A percentile compares a stretch with the other conserved stretches of the same genome.
phyloP scores from a whole-genome alignment of 2,329 filamentous ascomycete species.

The Colletotrichum neosansevieriae region DNA sequence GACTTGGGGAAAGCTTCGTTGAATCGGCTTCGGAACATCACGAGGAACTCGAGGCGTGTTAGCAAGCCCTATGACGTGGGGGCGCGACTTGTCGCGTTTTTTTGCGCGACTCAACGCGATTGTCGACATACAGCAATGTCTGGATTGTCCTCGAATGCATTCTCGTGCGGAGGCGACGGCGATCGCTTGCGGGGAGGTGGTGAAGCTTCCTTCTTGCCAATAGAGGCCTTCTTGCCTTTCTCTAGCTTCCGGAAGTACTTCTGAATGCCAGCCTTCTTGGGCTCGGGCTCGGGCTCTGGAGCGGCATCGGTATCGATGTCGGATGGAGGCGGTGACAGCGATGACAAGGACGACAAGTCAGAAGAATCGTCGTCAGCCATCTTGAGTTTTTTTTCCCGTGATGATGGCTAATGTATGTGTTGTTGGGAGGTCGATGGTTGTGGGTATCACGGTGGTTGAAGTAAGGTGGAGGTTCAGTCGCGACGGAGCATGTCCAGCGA shows the following conservation, averaged over 20 bases:
- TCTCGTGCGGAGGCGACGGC: conserved; percentile 91
- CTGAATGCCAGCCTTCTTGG: conserved; percentile 68
- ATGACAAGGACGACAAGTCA: conserved; percentile 71
- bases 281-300: conserved; percentile 62
- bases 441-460: conserved; percentile 45
- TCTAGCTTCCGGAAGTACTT: conserved; percentile 75
- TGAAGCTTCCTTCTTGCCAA: conserved; percentile 67
- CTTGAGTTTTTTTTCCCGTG: conserved; percentile 44
- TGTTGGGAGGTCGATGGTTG: conserved; percentile 25
- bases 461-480: conserved; percentile 41
- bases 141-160: conserved; percentile 88
- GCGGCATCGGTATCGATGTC: conserved; percentile 66
- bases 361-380: conserved; percentile 74
- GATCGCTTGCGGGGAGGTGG: conserved; percentile 82
- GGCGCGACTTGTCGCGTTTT: conserved; percentile 68
- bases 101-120: conserved; percentile 53
- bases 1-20: conserved; percentile 89
- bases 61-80: conserved; percentile 49
- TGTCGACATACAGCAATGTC: conserved; percentile 85
- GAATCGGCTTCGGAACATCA: conserved; percentile 97
- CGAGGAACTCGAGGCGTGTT: conserved; percentile 80
- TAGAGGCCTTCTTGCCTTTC: conserved; percentile 54
- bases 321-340: conserved; percentile 58
- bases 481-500: conserved; percentile 33
- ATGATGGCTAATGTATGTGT: conserved; percentile 18